A percentile compares a stretch with the other conserved stretches of the same genome.
Evolutionary conservation across 768 basidiomycete genomes (phyloP).

Genomic region (Hericium coralloides): DNA sequence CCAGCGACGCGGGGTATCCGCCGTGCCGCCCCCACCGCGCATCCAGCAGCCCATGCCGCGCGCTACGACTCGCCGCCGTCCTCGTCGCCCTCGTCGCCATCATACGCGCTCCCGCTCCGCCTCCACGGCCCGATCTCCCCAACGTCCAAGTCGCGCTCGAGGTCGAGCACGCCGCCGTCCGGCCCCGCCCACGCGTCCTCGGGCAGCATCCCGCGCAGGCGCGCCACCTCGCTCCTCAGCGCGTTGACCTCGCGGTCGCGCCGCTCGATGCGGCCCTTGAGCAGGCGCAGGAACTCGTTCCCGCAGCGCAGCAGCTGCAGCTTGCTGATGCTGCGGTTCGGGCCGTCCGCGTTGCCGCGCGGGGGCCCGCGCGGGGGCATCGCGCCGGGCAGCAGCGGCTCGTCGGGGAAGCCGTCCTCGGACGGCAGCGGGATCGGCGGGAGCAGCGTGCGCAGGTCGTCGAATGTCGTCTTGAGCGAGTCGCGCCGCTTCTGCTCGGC

Average conservation of each 20-base stretch:
- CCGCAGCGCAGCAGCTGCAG: slow-evolving; percentile 85
- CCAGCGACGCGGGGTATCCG: not conserved
- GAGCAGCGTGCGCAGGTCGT: slow-evolving; percentile 72
- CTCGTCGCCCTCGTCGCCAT: slow-evolving; percentile 11
- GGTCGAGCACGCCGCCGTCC: slow-evolving; percentile 33
- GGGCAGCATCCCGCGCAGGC: slow-evolving; percentile 37
- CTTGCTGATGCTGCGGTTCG: slow-evolving; percentile 92
- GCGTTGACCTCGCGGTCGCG: slow-evolving; percentile 69
- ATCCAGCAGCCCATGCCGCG: not conserved
- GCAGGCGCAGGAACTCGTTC: slow-evolving; percentile 75
- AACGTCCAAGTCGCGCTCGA: slow-evolving; percentile 53
- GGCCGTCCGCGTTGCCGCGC: slow-evolving; percentile 79
- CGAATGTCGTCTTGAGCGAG: slow-evolving; percentile 90
- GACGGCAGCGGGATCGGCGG: slow-evolving; percentile 83
- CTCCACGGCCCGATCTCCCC: slow-evolving; percentile 29
- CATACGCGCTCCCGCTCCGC: slow-evolving; percentile 12
- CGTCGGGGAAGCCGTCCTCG: slow-evolving; percentile 60
- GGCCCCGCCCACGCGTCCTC: slow-evolving; percentile 22
- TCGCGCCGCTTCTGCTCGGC: slow-evolving; percentile 98
- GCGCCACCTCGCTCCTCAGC: slow-evolving; percentile 57
- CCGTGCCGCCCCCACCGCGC: not conserved
- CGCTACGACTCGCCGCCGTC: slow-evolving; percentile 6
- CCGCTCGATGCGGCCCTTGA: slow-evolving; percentile 71
- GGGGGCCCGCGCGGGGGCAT: slow-evolving; percentile 87
- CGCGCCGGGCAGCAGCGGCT: slow-evolving; percentile 77